These are phyloP conservation scores for Smittium culicis DNA, from an alignment of 371 early-diverging fungal genomes.

Conservation along the genomic window DNA sequence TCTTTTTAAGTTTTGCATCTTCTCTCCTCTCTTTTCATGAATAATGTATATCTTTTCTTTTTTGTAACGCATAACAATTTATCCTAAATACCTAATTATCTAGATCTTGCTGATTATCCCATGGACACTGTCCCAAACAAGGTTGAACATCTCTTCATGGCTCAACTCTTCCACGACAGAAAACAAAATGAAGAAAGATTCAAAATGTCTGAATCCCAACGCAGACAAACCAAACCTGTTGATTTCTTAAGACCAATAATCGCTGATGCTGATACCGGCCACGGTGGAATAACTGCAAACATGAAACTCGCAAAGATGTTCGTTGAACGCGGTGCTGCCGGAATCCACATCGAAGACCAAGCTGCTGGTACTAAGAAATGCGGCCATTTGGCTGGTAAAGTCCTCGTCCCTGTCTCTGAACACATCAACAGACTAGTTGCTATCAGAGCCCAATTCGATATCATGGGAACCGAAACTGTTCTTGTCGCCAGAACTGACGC, in stretches of 20 bases:
- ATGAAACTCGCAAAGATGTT: slow-evolving; percentile 90
- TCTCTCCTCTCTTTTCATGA: background rate
- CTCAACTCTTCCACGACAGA: slow-evolving; percentile 95
- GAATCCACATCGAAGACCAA: slow-evolving; percentile 89
- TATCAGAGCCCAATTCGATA: slow-evolving; percentile 91
- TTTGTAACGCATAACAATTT: too few relatives aligned
- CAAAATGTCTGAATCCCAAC: slow-evolving; percentile 46
- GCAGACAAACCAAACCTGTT: slow-evolving; percentile 54
- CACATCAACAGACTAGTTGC: slow-evolving; percentile 96
- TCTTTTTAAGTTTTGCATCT: background rate
- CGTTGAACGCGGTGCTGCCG: slow-evolving; percentile 83
- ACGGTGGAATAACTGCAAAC: slow-evolving; percentile 82
- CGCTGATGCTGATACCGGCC: slow-evolving; percentile 97
- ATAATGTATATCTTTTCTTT: too few relatives aligned
- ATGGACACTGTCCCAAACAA: slow-evolving; percentile 98
- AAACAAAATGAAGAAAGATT: slow-evolving; percentile 87
- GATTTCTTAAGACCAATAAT: slow-evolving; percentile 93
- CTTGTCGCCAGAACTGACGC: slow-evolving; percentile 94
- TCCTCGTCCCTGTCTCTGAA: slow-evolving; percentile 89
- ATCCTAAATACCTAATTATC: background rate
- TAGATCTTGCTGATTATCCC: slow-evolving; percentile 95
- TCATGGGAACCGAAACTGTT: slow-evolving; percentile 92
- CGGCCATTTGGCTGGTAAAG: slow-evolving; percentile 98
- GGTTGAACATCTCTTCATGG: slow-evolving; percentile 95
- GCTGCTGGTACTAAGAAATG: slow-evolving; percentile 95